phyloP scores from a whole-genome alignment of 2,329 filamentous ascomycete genomes.

The Hypocrella siamensis region DNA sequence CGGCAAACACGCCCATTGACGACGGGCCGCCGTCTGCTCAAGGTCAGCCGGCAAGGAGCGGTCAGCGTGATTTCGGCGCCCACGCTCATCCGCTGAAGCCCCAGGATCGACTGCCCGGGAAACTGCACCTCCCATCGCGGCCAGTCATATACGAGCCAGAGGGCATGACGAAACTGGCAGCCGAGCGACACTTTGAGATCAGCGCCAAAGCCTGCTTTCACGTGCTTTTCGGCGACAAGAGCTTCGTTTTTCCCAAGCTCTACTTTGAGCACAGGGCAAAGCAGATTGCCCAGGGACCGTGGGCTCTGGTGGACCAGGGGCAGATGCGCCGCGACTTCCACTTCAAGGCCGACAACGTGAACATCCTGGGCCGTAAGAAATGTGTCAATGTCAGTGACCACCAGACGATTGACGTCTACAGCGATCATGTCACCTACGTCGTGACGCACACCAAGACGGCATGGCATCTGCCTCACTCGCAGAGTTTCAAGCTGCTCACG shows the following conservation, averaged over 20 bases:
- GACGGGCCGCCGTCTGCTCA: constrained; percentile 27
- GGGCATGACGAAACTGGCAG: constrained; percentile 59
- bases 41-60: constrained; percentile 18
- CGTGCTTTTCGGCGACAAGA: constrained; percentile 91
- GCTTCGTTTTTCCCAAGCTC: constrained; percentile 80
- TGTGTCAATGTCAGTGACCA: constrained; percentile 57
- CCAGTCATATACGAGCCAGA: constrained; percentile 74
- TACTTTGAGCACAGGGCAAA: constrained; percentile 71
- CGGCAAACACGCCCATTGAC: constrained; percentile 43
- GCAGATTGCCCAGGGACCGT: constrained; percentile 74
- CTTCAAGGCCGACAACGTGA: constrained; percentile 56
- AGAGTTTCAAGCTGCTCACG: constrained; percentile 65
- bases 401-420: constrained; percentile 73
- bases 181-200: constrained; percentile 74
- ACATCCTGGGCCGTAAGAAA: constrained; percentile 47
- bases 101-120: constrained; percentile 32
- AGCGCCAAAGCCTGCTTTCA: constrained; percentile 92
- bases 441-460: constrained; percentile 46
- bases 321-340: constrained; percentile 64
- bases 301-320: constrained; percentile 55
- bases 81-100: constrained; percentile 18
- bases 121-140: constrained; percentile 68
- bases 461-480: constrained; percentile 76
- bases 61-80: constrained; percentile 17
- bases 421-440: constrained; percentile 57